These are phyloP conservation scores for Rhizophlyctis rosea DNA, from an alignment of 192 early-diverging fungal genomes.

Conservation along the genomic window DNA sequence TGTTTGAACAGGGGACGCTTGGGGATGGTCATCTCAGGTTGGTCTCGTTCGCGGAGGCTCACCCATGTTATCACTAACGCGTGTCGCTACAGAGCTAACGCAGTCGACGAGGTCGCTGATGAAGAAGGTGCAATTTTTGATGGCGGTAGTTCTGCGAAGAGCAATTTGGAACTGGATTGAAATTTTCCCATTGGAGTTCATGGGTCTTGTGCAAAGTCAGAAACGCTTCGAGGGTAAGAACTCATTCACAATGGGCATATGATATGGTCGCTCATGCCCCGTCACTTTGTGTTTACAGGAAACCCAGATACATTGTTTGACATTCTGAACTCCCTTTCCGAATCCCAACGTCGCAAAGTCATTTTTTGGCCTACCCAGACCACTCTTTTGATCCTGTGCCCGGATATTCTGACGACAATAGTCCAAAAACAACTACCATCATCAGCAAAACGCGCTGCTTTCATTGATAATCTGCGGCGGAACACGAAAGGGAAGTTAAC, in stretches of 20 bases:
- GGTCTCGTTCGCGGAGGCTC: background rate
- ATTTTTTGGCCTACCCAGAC: slow-evolving; percentile 86
- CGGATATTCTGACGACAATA: slow-evolving; percentile 68
- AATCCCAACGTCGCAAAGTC: slow-evolving; percentile 59
- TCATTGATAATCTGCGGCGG: slow-evolving; percentile 32
- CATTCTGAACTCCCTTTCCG: slow-evolving; percentile 59
- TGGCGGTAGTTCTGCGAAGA: slow-evolving; percentile 72
- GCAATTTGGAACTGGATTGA: slow-evolving; percentile 94
- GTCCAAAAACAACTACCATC: slow-evolving; percentile 37
- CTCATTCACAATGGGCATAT: background rate
- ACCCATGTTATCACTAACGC: background rate
- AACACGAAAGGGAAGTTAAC: slow-evolving; percentile 39
- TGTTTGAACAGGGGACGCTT: slow-evolving; percentile 74
- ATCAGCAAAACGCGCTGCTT: slow-evolving; percentile 25
- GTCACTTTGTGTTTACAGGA: slow-evolving; percentile 28
- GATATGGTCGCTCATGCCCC: background rate
- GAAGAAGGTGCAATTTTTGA: slow-evolving; percentile 65
- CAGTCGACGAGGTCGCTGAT: slow-evolving; percentile 25
- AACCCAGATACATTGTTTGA: slow-evolving; percentile 76
- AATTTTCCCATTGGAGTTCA: slow-evolving; percentile 79
- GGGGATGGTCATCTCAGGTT: slow-evolving; percentile 36
- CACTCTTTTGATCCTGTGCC: slow-evolving; percentile 81
- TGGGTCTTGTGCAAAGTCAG: slow-evolving; percentile 63
- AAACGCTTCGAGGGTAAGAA: slow-evolving; percentile 35
- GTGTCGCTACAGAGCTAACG: slow-evolving; percentile 26